Evolutionary conservation across 768 basidiomycete species (phyloP).

Genomic region (Wakefieldia striispora): DNA sequence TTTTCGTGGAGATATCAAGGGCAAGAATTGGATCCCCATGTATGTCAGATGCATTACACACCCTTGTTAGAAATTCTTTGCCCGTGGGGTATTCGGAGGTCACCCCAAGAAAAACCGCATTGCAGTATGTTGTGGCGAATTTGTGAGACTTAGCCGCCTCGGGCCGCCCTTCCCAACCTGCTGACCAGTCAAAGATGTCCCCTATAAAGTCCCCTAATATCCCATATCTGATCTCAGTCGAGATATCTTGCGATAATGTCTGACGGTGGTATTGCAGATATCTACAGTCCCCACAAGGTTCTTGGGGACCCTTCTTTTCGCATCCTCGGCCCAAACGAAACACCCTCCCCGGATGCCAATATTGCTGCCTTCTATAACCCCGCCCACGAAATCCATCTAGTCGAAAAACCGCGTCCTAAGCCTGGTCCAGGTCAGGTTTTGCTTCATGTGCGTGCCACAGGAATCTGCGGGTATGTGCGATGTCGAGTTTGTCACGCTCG

Average conservation of each 20-base stretch:
- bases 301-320: slow-evolving; percentile 56
- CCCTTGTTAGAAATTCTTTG: too few relatives aligned
- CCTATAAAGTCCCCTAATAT: background rate
- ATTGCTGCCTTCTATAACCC: slow-evolving; percentile 68
- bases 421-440: slow-evolving; percentile 67
- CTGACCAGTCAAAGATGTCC: too few relatives aligned
- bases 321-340: slow-evolving; percentile 49
- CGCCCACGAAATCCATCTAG: slow-evolving; percentile 60
- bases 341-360: slow-evolving; percentile 46
- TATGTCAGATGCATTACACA: too few relatives aligned
- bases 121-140: too few relatives aligned
- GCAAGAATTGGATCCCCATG: too few relatives aligned
- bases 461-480: slow-evolving; percentile 60
- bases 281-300: slow-evolving; percentile 55
- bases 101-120: too few relatives aligned
- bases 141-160: too few relatives aligned
- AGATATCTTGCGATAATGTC: slow-evolving; percentile 13
- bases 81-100: too few relatives aligned
- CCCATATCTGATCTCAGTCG: background rate
- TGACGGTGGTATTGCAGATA: slow-evolving; percentile 33
- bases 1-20: too few relatives aligned
- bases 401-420: slow-evolving; percentile 58
- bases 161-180: too few relatives aligned
- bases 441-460: slow-evolving; percentile 63
- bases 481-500: background rate